Base-by-base conservation (phyloP, 2,329 filamentous ascomycete species). In the Penicillium sp. region DNA sequence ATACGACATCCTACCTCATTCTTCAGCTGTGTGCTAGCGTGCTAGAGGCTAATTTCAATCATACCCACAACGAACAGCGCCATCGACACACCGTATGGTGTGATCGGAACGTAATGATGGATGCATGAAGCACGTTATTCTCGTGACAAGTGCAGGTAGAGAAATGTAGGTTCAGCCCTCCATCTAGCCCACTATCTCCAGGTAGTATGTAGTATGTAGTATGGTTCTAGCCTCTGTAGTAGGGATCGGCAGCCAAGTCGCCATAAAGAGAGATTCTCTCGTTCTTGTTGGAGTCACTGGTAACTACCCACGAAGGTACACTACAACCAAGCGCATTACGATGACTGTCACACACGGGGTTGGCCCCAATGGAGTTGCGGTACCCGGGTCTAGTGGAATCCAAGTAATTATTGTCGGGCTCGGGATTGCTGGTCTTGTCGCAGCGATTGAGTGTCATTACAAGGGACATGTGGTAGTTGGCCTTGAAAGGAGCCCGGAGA, bases 361-460 rank as follows among this genome's bases (percentile, higher is more conserved):
- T 27, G 21, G 33, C 3, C 47, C 31, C 33, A 27, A n/a, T 29
- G 47, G 33, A 3, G 21, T 29, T 10, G 47, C 47, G 4, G 21
- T 9, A 19, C 47, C 47, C 2, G 2, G 25, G 19, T 49, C 33
- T 13, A 49, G 33, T n/a, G 57, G 57, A 6, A 51, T 59, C 35
- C 42, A 42, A 2, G 59, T 61, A 6, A 41, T 57, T 13, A 47
- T 61, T 21, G 53, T 83, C 13, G 81, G 81, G 77, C 39, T 63
- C 27, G 68, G 68, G 9, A 59, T 69, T 31, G 67, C 59, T 7
- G 67, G 68, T 13, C 55, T 70, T 5, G 63, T 59, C 25, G 64
- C 68, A 1, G 68, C 67, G 1, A 63, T 70, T 21, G 67, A 68
- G 60, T 68, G 64, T 38, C 55, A 64, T 29, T 58, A 62, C 25